phyloP scores from a whole-genome alignment of 2,329 filamentous ascomycete genomes.

The Diaporthe sp. region DNA sequence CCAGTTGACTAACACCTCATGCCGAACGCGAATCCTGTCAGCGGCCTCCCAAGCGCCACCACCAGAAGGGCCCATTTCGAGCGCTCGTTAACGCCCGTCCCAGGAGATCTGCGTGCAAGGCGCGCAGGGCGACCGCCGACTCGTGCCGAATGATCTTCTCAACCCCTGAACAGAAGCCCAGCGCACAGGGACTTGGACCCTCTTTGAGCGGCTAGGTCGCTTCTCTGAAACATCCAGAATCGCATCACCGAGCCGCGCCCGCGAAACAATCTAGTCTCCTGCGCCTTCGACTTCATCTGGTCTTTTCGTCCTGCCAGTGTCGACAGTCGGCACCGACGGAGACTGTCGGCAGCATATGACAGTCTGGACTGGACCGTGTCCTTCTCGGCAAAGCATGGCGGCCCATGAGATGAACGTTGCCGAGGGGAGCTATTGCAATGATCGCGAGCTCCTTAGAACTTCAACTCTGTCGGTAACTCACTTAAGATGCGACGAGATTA shows the following conservation, averaged over 20 bases:
- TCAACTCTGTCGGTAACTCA: too few species aligned
- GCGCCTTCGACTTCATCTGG: conserved; percentile 6
- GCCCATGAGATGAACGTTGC: background rate
- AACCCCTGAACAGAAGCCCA: background rate
- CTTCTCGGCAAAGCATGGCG: background rate
- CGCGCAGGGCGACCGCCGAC: background rate
- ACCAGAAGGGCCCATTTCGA: background rate
- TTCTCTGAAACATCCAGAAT: conserved; percentile 25
- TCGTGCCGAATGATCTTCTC: background rate
- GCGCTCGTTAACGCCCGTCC: background rate
- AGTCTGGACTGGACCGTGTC: background rate
- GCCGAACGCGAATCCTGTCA: background rate
- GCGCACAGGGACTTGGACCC: background rate
- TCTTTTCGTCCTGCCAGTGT: background rate
- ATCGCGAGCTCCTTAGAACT: too few species aligned
- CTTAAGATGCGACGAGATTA: background rate
- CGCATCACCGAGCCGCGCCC: background rate
- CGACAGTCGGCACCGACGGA: background rate
- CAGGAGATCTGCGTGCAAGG: background rate
- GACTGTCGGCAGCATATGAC: conserved; percentile 1
- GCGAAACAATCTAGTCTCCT: background rate
- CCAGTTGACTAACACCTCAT: background rate
- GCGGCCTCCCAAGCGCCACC: conserved; percentile 22
- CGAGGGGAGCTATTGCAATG: background rate
- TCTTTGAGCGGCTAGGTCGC: conserved; percentile 20